Evolutionary conservation across 768 basidiomycete genomes (phyloP).

Genomic region (Termitomyces sp.): DNA sequence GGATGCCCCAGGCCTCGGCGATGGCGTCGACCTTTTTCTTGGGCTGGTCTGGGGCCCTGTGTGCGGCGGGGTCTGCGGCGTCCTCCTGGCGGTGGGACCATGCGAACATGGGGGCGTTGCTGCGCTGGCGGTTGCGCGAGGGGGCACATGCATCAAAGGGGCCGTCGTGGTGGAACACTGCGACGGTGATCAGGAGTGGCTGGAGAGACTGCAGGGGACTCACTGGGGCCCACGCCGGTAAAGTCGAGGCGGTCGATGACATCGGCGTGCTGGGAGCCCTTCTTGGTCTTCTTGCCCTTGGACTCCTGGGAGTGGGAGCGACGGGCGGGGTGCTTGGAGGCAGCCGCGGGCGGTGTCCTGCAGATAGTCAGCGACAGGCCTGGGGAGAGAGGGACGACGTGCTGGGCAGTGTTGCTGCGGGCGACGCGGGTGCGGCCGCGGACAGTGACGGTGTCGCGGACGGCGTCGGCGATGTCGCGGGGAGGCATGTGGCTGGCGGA

Average conservation of each 20-base stretch:
- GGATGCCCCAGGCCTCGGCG: conserved; percentile 91
- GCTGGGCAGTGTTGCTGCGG: conserved; percentile 59
- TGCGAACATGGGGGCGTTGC: conserved; percentile 80
- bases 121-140: conserved; percentile 78
- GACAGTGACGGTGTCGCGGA: conserved; percentile 66
- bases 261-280: conserved; percentile 81
- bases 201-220: conserved; percentile 28
- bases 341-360: conserved; percentile 15
- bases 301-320: conserved; percentile 48
- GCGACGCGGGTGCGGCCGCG: conserved; percentile 45
- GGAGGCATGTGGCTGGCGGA: not conserved
- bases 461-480: conserved; percentile 51
- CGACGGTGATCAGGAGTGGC: conserved; percentile 2
- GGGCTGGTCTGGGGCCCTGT: conserved; percentile 43
- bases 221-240: conserved; percentile 81
- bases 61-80: conserved; percentile 39
- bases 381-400: conserved; percentile 23
- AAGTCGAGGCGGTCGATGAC: conserved; percentile 88
- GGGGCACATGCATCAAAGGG: conserved; percentile 92
- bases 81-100: conserved; percentile 51
- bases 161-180: conserved; percentile 92
- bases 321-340: conserved; percentile 31
- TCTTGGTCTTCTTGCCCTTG: conserved; percentile 48
- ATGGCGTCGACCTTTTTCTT: conserved; percentile 89
- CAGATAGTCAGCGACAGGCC: conserved; percentile 11